These are phyloP conservation scores for Amanita muscaria DNA, from an alignment of 768 basidiomycete species.

Conservation along the genomic window DNA sequence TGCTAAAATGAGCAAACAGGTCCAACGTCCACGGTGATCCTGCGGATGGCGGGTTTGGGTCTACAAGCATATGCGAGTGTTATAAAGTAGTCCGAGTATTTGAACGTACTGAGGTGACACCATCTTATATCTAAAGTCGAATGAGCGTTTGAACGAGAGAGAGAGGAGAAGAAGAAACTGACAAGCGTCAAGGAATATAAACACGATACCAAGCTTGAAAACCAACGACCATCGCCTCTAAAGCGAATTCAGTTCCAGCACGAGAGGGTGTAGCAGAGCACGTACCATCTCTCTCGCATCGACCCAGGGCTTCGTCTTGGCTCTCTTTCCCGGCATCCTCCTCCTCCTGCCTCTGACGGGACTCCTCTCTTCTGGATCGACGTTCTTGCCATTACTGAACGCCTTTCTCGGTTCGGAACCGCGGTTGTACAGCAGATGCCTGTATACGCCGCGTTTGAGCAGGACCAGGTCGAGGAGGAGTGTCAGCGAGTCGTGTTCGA, in stretches of 20 bases:
- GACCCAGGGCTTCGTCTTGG: background rate
- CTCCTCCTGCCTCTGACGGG: no score
- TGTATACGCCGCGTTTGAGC: slow-evolving; percentile 72
- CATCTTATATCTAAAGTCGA: slow-evolving; percentile 59
- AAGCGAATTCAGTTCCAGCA: background rate
- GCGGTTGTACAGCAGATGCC: slow-evolving; percentile 76
- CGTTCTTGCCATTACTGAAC: slow-evolving; percentile 11
- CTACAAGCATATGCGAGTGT: slow-evolving; percentile 17
- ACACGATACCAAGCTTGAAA: slow-evolving; percentile 46
- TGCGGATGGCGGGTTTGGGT: slow-evolving; percentile 28
- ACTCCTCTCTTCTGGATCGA: no score
- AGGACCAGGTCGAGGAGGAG: slow-evolving; percentile 74
- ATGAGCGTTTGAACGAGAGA: slow-evolving; percentile 2
- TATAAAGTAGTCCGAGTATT: background rate
- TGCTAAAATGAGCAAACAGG: slow-evolving; percentile 39
- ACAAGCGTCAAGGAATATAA: slow-evolving; percentile 70
- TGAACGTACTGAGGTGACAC: slow-evolving; percentile 53
- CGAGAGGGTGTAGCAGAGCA: background rate
- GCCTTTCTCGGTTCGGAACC: slow-evolving; percentile 54
- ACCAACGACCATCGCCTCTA: slow-evolving; percentile 56
- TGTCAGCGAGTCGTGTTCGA: slow-evolving; percentile 72
- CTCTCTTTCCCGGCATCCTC: background rate
- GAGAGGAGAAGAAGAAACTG: slow-evolving; percentile 17
- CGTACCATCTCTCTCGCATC: slow-evolving; percentile 10
- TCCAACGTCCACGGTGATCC: slow-evolving; percentile 45